Base-by-base conservation (phyloP, 2,329 filamentous ascomycete species). In the Colletotrichum kahawae region DNA sequence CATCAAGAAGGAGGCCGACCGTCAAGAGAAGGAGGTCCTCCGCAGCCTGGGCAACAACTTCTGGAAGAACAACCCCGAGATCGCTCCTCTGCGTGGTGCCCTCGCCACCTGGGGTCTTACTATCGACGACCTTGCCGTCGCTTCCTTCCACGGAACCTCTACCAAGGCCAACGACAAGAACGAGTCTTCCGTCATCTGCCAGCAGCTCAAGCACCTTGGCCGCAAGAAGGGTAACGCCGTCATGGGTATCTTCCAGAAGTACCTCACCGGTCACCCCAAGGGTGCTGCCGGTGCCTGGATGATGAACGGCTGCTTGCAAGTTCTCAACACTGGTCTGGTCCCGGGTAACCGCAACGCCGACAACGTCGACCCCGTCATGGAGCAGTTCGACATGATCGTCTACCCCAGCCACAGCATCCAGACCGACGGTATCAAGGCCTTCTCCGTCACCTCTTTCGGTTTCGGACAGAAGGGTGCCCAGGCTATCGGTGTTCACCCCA, bases 121-220 rank as follows among this genome's bases (percentile, higher is more conserved):
- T 14, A 95, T 99, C 78, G 97, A 99, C 82, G 97, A 99, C 81
- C 92, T 99, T 43, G 94, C 90, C 79, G 95, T 99, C 77, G 96
- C 97, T 18, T 98, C 97, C 16, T 98, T 98, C 95, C 97, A 99
- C 88, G 97, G 97, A 81, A 99, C 97, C 54, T 98, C 97, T 1
- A 99, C 97, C 78, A 95, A 98, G 83, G 97, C 97, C 79, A 99
- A 99, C 85, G 97, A 99, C 89, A 98, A 98, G 93, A 99, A 99
- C 86, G 97, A 99, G 85, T 98, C 97, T 21, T 96, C 96, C 69
- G 97, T 98, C 82, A 94, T 99, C 80, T 98, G 96, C 89, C 93
- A 98, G 85, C 97, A 99, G 87, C 92, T 99, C 85, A 93, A 93
- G 80, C 97, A 99, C 83, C 93, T 99, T 68, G 97, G 97, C 78